Conservation (phyloP, 2,329 filamentous ascomycete genomes). For the Plectosphaerella plurivora region DNA sequence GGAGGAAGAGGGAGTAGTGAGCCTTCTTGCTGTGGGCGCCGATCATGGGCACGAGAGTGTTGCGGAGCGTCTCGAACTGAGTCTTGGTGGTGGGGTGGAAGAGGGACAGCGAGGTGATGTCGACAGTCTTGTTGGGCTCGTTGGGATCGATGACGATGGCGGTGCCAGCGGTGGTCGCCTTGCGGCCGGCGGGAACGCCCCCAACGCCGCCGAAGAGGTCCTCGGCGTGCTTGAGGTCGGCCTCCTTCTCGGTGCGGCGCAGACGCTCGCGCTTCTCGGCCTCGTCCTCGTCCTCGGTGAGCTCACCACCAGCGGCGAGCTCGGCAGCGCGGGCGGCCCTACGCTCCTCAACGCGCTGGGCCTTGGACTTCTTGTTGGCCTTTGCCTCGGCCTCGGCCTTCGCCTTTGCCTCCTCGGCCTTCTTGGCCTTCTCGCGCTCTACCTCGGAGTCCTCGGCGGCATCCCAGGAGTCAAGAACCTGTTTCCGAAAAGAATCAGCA, state of each 20-base stretch:
- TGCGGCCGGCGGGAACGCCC: slow-evolving; percentile 56
- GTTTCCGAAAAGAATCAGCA: slow-evolving; percentile 5
- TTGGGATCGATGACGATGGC: slow-evolving; percentile 65
- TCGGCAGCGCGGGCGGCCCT: slow-evolving; percentile 51
- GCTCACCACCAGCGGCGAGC: slow-evolving; percentile 51
- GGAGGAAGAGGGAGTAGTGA: slow-evolving; percentile 84
- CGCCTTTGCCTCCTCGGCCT: slow-evolving; percentile 78
- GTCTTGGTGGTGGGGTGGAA: slow-evolving; percentile 87
- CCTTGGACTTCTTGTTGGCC: slow-evolving; percentile 85
- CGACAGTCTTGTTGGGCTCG: slow-evolving; percentile 74
- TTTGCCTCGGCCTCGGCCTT: slow-evolving; percentile 86
- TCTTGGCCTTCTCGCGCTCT: slow-evolving; percentile 91
- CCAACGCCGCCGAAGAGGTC: slow-evolving; percentile 82
- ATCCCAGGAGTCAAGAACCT: slow-evolving; percentile 97
- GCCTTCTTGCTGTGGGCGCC: slow-evolving; percentile 75
- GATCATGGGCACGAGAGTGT: slow-evolving; percentile 75
- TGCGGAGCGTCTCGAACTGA: slow-evolving; percentile 77
- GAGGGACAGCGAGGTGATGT: slow-evolving; percentile 73
- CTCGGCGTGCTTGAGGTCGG: slow-evolving; percentile 84
- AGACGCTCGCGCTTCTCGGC: slow-evolving; percentile 70
- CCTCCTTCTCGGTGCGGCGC: slow-evolving; percentile 75
- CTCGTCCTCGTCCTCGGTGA: slow-evolving; percentile 70
- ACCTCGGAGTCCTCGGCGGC: slow-evolving; percentile 94
- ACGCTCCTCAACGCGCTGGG: slow-evolving; percentile 79
- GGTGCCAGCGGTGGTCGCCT: slow-evolving; percentile 59